Evolutionary conservation across 2,329 filamentous ascomycete species (phyloP).

Genomic region (Fusarium kyushuense): DNA sequence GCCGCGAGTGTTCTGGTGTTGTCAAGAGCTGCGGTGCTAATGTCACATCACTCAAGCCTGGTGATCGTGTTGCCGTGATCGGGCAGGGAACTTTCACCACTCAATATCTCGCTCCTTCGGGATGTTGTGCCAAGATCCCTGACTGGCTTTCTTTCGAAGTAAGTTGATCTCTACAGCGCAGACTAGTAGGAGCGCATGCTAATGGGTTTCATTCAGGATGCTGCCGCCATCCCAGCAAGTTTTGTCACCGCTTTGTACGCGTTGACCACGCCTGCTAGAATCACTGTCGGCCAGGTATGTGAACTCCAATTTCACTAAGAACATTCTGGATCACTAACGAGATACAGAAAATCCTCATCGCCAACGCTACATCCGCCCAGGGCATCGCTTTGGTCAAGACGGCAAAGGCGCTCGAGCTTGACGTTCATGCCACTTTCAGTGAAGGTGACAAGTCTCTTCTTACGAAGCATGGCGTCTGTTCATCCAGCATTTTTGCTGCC

Average conservation of each 20-base stretch:
- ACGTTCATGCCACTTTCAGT: slow-evolving; percentile 32
- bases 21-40: slow-evolving; percentile 28
- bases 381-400: slow-evolving; percentile 41
- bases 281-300: slow-evolving; percentile 32
- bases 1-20: slow-evolving; percentile 42
- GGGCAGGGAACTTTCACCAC: slow-evolving; percentile 42
- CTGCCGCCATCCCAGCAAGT: slow-evolving; percentile 33
- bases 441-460: slow-evolving; percentile 31
- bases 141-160: slow-evolving; percentile 44
- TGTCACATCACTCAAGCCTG: slow-evolving; percentile 26
- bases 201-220: slow-evolving; percentile 21
- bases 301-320: not conserved
- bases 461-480: slow-evolving; percentile 23
- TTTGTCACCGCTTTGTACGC: slow-evolving; percentile 42
- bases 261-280: slow-evolving; percentile 25
- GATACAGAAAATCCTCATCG: slow-evolving; percentile 35
- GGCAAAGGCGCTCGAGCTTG: slow-evolving; percentile 36
- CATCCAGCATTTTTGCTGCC: slow-evolving; percentile 28
- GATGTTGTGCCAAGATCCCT: slow-evolving; percentile 38
- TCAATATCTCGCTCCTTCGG: slow-evolving; percentile 31
- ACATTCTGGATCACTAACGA: not conserved
- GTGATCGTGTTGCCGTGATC: slow-evolving; percentile 40
- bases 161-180: not conserved
- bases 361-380: slow-evolving; percentile 36
- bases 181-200: not conserved